Base-by-base conservation (phyloP, 139 green algal species). In the Tetradesmus obliquus region DNA sequence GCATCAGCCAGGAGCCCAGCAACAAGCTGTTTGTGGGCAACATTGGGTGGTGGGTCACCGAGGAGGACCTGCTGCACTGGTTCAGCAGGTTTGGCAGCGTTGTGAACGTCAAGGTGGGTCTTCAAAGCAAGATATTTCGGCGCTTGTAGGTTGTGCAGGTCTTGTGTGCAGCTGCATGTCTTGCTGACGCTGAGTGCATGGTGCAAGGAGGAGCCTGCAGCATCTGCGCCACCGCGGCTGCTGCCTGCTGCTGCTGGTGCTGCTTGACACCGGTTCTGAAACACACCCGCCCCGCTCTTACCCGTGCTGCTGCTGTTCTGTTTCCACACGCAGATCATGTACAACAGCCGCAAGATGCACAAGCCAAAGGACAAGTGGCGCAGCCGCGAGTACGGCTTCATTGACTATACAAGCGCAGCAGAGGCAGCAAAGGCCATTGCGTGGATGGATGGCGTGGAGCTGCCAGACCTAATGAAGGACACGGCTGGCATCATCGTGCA, bases 1-100 rank as follows among this genome's bases (percentile, higher is more conserved):
- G 88, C 55, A 91, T 91, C 89, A 89, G 82, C 82, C 45, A 87
- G 22, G 89, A 92, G 89, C 89, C 89, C 53, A 92, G 89, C 89
- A 92, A 92, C 84, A 92, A 92, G 90, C 84, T 92, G 83, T 92
- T 92, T 87, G 90, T 92, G 12, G 90, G 90, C 72, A 92, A 92
- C 84, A 92, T 92, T 24, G 83, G 90, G 10, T 90, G 83, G 83
- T 90, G 84, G 83, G 90, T 90, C 15, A 92, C 83, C 0, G 90
- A 92, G 72, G 83, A 90, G 53, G 90, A 90, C 74, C 90, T 92
- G 69, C 66, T 86, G 58, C 55, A 72, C 80, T 90, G 90, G 83
- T 92, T 92, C 55, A 90, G 71, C 90, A 74, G 74, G 13, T 90
- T 92, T 66, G 90, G 90, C 90, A 90, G 32, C 51, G 69, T 92